phyloP scores from a whole-genome alignment of 495 filamentous ascomycete genomes.

The Penicillium macrosclerotiorum region DNA sequence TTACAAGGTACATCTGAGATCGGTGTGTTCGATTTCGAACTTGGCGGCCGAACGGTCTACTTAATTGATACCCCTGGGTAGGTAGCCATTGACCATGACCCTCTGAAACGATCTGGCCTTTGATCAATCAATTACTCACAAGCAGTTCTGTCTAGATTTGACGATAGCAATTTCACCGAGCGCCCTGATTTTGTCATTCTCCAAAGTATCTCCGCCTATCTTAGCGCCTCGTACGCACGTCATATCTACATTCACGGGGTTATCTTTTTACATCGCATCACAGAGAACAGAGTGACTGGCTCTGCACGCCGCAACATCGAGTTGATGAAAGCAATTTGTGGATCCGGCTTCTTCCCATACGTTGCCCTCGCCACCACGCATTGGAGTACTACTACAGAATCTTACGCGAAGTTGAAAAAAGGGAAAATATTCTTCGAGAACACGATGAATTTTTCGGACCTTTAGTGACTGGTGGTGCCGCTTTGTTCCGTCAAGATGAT shows the following conservation, averaged over 20 bases:
- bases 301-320: conserved; percentile 18
- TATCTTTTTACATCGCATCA: not conserved
- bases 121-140: too few relatives aligned
- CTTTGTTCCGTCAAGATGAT: too few relatives aligned
- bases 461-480: too few relatives aligned
- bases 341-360: not conserved
- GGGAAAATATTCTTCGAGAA: too few relatives aligned
- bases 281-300: conserved; percentile 5
- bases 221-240: not conserved
- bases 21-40: not conserved
- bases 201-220: not conserved
- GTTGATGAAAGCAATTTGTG: conserved; percentile 28
- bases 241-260: not conserved
- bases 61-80: not conserved
- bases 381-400: too few relatives aligned
- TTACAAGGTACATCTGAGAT: not conserved
- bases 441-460: too few relatives aligned
- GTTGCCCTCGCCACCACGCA: conserved; percentile 9
- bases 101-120: too few relatives aligned
- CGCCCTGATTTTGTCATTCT: not conserved
- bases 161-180: not conserved
- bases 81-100: too few relatives aligned
- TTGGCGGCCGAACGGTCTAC: not conserved
- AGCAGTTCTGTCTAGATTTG: too few relatives aligned
- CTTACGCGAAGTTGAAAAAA: too few relatives aligned